Evolutionary conservation across 148 eudicot species (phyloP), one percentile per base, ranked within the genome.

Genomic region (Chenopodium quinoa): DNA sequence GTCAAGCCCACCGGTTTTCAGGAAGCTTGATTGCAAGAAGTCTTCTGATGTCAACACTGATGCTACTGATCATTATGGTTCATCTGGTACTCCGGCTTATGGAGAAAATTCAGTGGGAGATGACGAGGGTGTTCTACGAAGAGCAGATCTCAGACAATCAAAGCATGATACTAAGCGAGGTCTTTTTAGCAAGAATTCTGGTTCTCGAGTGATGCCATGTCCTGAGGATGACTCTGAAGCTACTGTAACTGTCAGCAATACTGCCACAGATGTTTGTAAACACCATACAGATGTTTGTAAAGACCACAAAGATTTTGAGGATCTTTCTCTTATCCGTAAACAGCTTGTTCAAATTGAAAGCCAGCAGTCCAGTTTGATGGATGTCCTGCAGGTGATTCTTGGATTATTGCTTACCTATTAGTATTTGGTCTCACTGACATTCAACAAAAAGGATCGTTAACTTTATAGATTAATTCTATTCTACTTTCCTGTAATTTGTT

Each of bases 271-370:
- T 83, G 37, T 74, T 17, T 82, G 85, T 73, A 88, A 84, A 82
- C 88, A 84, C 78, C 92, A 87, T 71, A 90, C 86, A 86, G 97
- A 92, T 82, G 27, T 27, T 27, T 82, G 85, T 73, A 88, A 84
- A 82, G 87, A 84, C 78, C 92, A 87, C 73, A 90, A 87, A 86
- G 97, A 92, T 82, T 78, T 78, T 75, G 99, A 93, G 81, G 97
- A 91, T 74, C 89, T 95, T 73, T 90, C 97, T 70, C 79, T 82
- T 79, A 95, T 95, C 74, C 91, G 92, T 32, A 87, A 89, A 87
- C 99, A 95, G 80, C 99, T 95, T 78, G 87, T 86, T 87, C 94
- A 90, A 78, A 93, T 95, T 78, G 97, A 95, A 82, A 88, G 75
- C 73, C 97, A 92, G 86, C 99, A 95, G 85, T 89, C 97, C 76